Conservation (phyloP, 139 green algal genomes). For the Desmodesmus armatus region DNA sequence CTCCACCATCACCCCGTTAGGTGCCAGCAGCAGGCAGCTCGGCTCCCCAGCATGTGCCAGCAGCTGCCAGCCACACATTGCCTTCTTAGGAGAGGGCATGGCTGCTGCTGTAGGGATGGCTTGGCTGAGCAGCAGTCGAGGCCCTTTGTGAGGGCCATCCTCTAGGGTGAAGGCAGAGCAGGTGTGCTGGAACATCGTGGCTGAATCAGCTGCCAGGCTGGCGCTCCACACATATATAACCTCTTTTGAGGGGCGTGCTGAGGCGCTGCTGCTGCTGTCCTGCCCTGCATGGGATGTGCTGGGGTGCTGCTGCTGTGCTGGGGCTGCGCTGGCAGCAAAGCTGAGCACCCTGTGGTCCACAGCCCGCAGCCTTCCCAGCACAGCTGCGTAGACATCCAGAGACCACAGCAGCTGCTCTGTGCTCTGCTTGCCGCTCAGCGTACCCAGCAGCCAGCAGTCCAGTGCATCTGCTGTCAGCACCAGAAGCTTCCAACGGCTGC, state of each 20-base stretch:
- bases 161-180: background rate
- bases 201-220: background rate
- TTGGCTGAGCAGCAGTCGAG: too few relatives aligned
- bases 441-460: constrained; percentile 46
- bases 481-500: constrained; percentile 36
- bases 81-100: background rate
- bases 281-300: too few relatives aligned
- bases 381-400: constrained; percentile 3
- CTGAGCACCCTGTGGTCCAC: background rate
- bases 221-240: background rate
- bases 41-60: background rate
- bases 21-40: constrained; percentile 37
- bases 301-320: constrained; percentile 9
- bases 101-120: background rate
- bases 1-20: constrained; percentile 34
- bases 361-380: background rate
- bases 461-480: constrained; percentile 36
- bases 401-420: constrained; percentile 38
- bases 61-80: constrained; percentile 20
- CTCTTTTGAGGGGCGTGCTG: background rate
- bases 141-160: background rate
- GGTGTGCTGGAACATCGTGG: constrained; percentile 8
- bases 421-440: constrained; percentile 22
- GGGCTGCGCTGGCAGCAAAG: constrained; percentile 22
- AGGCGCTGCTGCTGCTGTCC: background rate